Evolutionary conservation across 2,329 filamentous ascomycete genomes (phyloP).

Genomic region (Xylaria sp.): DNA sequence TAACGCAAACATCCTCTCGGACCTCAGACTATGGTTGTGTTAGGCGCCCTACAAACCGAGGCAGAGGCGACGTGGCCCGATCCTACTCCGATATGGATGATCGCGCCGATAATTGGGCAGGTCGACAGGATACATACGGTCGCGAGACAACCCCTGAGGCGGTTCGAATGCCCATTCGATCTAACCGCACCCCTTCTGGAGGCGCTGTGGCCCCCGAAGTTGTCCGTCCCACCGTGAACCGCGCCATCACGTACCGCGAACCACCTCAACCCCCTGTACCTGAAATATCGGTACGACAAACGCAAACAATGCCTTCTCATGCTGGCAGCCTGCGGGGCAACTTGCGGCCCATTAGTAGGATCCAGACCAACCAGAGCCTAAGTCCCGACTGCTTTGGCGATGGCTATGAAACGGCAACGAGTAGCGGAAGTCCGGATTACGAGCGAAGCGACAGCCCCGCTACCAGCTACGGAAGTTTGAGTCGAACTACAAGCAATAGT

Average conservation of each 20-base stretch:
- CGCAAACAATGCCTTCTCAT: constrained; percentile 46
- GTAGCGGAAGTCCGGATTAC: constrained; percentile 63
- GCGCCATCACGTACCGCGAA: constrained; percentile 48
- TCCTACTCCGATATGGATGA: constrained; percentile 57
- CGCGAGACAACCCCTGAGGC: constrained; percentile 52
- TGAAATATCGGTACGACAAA: constrained; percentile 42
- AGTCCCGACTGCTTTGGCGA: constrained; percentile 60
- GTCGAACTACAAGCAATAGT: constrained; percentile 57
- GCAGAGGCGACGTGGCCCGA: constrained; percentile 61
- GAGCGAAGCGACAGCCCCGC: constrained; percentile 66
- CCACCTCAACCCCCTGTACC: constrained; percentile 44
- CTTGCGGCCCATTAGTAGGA: constrained; percentile 59
- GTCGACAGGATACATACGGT: constrained; percentile 51
- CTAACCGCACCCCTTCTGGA: constrained; percentile 48
- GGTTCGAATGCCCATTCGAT: constrained; percentile 59
- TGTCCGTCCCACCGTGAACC: constrained; percentile 46
- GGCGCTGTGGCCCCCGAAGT: constrained; percentile 45
- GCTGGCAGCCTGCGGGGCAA: constrained; percentile 55
- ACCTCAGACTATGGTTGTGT: constrained; percentile 43
- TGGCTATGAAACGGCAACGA: constrained; percentile 62
- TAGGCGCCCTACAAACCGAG: constrained; percentile 49
- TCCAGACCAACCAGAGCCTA: constrained; percentile 53
- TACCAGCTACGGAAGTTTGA: constrained; percentile 66
- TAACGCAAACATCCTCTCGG: constrained; percentile 36
- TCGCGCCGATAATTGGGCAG: constrained; percentile 49